Base-by-base conservation (phyloP, 257 asterid genomes). In the Ilex asprella region DNA sequence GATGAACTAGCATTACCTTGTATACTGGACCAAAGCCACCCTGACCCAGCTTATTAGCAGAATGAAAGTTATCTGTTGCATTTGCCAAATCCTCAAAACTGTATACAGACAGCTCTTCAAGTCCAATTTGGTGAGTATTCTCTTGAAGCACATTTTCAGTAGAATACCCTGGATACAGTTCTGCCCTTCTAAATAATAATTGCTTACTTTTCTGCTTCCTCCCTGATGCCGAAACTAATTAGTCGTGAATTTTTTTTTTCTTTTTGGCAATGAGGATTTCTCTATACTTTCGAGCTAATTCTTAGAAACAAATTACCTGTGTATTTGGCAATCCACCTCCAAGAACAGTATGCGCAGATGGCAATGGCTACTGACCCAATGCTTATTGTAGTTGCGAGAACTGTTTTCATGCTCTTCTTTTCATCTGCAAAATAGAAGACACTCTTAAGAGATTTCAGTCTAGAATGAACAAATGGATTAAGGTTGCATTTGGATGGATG, bases 21-120 rank as follows among this genome's bases (percentile, higher is more conserved):
- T 67, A 86, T 15, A 86, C 95, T 5, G 79, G 69, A 68, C 87
- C 89, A 76, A 86, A 86, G 44, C 92, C 95, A 16, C 92, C 92
- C 78, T 60, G 71, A 54, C 89, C 89, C 30, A 84, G 80, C 76
- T 64, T 68, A 54, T 60, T 78, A 12, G 52, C 72, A 2, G 68
- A 56, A n/a, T 77, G 70, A 61, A 86, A 86, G 58, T 61, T 58
- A 21, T 73, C 54, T 2, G 95, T 86, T 16, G 89, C 89, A 31
- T 55, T 73, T 10, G 66, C 75, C 53, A 84, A 73, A 15, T 69
- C 49, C 63, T 71, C 75, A 54, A 76, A 68, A 16, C 47, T 66
- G 60, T 74, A 73, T 61, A 77, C 46, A 13, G 89, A 81, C 5
- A 82, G 62, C 13, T 82, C 89, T 29, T 79, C 72, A 63, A 73